phyloP scores from a whole-genome alignment of 345 rosid species.

The Euphorbia lathyris region DNA sequence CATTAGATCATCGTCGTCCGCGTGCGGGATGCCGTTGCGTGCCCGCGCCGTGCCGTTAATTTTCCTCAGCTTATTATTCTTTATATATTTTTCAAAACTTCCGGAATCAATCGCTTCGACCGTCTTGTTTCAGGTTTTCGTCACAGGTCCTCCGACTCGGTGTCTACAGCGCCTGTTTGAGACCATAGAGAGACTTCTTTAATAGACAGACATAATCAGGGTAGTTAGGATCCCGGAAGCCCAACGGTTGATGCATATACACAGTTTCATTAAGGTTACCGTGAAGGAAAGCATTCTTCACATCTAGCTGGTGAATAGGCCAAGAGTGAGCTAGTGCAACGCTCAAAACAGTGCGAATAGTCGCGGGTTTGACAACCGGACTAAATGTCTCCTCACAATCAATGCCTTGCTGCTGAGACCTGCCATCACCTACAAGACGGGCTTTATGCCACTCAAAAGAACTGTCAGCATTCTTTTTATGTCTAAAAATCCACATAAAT shows the following conservation, averaged over 20 bases:
- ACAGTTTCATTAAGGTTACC: constrained; percentile 2
- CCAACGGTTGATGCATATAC: background rate
- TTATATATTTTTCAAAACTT: too few relatives aligned
- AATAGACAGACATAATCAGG: constrained; percentile 1
- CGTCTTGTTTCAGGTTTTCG: too few relatives aligned
- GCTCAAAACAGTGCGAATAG: background rate
- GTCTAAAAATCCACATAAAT: background rate
- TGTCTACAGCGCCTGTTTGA: background rate
- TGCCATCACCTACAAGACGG: too few relatives aligned
- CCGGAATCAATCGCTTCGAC: too few relatives aligned
- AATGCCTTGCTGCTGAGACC: too few relatives aligned
- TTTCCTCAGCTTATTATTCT: too few relatives aligned
- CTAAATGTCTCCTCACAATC: too few relatives aligned
- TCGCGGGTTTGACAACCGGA: background rate
- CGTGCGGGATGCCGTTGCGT: too few relatives aligned
- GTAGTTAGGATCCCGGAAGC: background rate
- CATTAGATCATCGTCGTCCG: too few relatives aligned
- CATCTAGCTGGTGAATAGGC: background rate
- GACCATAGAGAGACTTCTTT: background rate
- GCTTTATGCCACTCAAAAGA: background rate
- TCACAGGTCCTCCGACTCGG: too few relatives aligned
- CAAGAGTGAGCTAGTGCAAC: background rate
- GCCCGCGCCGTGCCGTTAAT: too few relatives aligned
- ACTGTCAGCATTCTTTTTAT: background rate
- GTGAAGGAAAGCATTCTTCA: background rate